Percentiles rank a stretch among this genome's conserved stretches.
phyloP scores from a whole-genome alignment of 176 grass and related monocot species.

The Hordeum vulgare region DNA sequence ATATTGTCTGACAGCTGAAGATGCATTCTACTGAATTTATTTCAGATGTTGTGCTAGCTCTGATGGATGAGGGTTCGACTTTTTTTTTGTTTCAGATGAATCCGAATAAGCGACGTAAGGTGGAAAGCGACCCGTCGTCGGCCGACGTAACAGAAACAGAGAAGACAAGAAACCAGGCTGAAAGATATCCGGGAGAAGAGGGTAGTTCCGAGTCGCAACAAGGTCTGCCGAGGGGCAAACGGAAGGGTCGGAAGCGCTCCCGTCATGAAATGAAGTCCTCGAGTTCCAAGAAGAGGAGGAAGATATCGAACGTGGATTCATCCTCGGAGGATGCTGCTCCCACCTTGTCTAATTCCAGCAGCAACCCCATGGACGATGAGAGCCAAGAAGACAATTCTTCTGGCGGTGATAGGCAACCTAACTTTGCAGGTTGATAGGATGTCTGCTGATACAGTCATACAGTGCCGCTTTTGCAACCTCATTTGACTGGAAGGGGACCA shows the following conservation, averaged over 20 bases:
- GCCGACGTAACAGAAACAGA: conserved; percentile 26
- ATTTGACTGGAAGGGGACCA: not conserved
- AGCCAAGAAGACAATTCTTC: conserved; percentile 33
- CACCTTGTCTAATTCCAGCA: conserved; percentile 61
- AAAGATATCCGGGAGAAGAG: conserved; percentile 43
- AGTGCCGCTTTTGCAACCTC: not conserved
- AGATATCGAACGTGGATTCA: conserved; percentile 35
- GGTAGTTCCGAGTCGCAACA: conserved; percentile 51
- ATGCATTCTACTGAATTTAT: conserved; percentile 14
- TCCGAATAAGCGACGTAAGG: conserved; percentile 59
- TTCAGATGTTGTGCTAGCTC: conserved; percentile 27
- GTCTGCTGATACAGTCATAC: not conserved
- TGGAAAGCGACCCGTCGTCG: conserved; percentile 29
- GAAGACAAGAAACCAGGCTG: conserved; percentile 28
- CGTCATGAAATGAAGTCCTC: conserved; percentile 52
- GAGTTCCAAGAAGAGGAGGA: conserved; percentile 49
- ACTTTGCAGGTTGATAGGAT: conserved; percentile 41
- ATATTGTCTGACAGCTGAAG: not conserved
- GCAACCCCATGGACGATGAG: conserved; percentile 34
- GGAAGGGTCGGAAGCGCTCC: conserved; percentile 57
- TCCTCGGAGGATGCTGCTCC: conserved; percentile 48
- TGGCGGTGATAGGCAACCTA: conserved; percentile 30
- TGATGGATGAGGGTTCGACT: not conserved
- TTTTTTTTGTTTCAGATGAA: conserved; percentile 52
- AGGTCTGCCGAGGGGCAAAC: conserved; percentile 53